Base-by-base conservation (phyloP, 768 basidiomycete species). In the Coprinopsis cinerea region DNA sequence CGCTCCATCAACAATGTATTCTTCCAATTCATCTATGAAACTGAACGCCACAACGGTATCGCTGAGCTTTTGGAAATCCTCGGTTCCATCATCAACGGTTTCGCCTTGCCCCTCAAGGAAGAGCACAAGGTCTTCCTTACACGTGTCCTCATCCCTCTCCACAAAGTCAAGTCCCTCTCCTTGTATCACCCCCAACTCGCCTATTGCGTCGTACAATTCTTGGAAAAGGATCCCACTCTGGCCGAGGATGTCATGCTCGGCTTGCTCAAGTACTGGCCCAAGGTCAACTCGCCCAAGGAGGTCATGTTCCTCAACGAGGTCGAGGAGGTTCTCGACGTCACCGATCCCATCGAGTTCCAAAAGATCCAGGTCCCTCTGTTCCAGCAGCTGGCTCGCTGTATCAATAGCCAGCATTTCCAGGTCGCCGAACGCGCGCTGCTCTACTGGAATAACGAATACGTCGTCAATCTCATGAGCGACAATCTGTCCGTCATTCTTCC, bases 361-460 rank as follows among this genome's bases (percentile, higher is more conserved):
- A 98, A 98, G 77, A 89, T 98, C 53, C 90, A 96, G 67, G 73
- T 89, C 17, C 81, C 88, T 9, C 72, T 98, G 36, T 99, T 99
- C 78, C 84, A 85, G 48, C 96, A 98, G 65, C 78, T 99, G 24
- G 86, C 94, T 27, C 80, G 92, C 53, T 99, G 96, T 71, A 93
- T 99, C 79, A 96, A 95, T 65, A 93, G 90, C 61, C 96, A 98
- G 66, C 96, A 99, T 69, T 99, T 99, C 81, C 96, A 99, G 70
- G 95, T 99, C 25, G 95, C 96, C 4, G 96, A 99, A 67, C 82
- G 96, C 36, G 95, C 95, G 2, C 68, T 99, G 52, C 78, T 96
- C 58, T 98, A 96, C 67, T 99, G 96, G 96, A 97, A 98, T 72
- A 98, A 98, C 71, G 96, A 98, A 71, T 99, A 98, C 69, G 94